A percentile compares a stretch with the other conserved stretches of the same genome.
Conservation (phyloP, 148 eudicot species). For the Camellia japonica region DNA sequence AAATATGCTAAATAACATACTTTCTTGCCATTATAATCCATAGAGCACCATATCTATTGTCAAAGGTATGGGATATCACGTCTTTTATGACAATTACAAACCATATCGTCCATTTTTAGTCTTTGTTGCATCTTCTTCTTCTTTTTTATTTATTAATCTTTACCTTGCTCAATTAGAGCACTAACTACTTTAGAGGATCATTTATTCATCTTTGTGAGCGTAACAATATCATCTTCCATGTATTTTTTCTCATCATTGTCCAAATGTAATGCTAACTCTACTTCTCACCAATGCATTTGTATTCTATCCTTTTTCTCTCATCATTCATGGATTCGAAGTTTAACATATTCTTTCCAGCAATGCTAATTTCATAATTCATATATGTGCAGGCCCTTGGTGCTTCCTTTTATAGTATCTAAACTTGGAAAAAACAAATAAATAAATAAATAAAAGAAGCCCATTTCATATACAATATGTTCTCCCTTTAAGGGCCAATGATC, state of each 20-base stretch:
- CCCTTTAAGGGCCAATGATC: not conserved
- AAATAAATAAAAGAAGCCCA: too few species aligned
- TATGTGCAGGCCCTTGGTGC: not conserved
- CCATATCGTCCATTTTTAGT: not conserved
- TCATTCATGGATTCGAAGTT: not conserved
- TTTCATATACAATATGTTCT: too few species aligned
- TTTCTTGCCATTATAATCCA: constrained; percentile 10
- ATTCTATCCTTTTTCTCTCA: not conserved
- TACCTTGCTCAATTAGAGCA: too few species aligned
- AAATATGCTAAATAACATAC: not conserved
- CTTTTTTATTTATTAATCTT: too few species aligned
- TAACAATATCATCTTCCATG: not conserved
- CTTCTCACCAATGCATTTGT: not conserved
- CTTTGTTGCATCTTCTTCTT: not conserved
- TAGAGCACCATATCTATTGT: not conserved
- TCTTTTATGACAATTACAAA: not conserved
- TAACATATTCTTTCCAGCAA: not conserved
- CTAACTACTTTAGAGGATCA: not conserved
- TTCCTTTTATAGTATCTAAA: too few species aligned
- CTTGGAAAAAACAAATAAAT: too few species aligned
- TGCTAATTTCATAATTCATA: not conserved
- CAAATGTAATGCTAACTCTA: not conserved
- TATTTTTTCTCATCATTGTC: not conserved
- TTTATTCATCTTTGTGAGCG: not conserved
- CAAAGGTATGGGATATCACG: not conserved